Base-by-base conservation (phyloP, 106 monocot genomes). In the Xerophyta viscosa region DNA sequence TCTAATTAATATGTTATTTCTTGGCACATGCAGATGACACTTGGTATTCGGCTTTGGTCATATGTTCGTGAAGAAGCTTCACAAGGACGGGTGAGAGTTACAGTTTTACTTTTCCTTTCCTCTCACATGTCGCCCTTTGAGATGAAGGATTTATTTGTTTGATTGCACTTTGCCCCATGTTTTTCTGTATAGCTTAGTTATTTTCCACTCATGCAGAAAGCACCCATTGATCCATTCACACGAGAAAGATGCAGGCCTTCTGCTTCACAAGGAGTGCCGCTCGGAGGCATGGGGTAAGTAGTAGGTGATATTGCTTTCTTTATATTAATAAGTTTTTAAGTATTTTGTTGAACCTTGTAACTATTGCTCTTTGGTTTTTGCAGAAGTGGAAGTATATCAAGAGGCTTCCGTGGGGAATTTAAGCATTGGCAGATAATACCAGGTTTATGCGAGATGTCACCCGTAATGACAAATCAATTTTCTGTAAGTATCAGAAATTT, bases 51-150 rank as follows among this genome's bases (percentile, higher is more conserved):
- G 12, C 90, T 99, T 66, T 99, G 98, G 98, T 86, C 90, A 37
- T 99, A 99, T 75, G 98, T 99, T 26, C 67, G 98, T 25, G 86
- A 99, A 80, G 98, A 99, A 72, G 98, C 98, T 56, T 99, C 98
- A 58, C 71, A 99, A 29, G 98, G 98, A 67, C 76, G 98, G 90
- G 98, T 99, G 81, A 71, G 37, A 23, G 30, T 8, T 18, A 13
- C 31, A 17, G 21, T 50, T 27, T 51, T 29, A 58, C 4, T 10
- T 20, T 17, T 37, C 29, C 51, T 48, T 33, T 11, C 28, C 7
- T 46, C 7, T 20, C 1, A 18, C 10, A 1, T 46, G 3, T 17
- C 20, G 9, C 37, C 24, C 4, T 39, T 59, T 29, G 0, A 47
- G 31, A 15, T 30, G n/a, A 8, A 3, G 21, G 24, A 58, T n/a